These are phyloP conservation scores for Spinellus fusiger DNA, from an alignment of 192 early-diverging fungal genomes.

Conservation along the genomic window DNA sequence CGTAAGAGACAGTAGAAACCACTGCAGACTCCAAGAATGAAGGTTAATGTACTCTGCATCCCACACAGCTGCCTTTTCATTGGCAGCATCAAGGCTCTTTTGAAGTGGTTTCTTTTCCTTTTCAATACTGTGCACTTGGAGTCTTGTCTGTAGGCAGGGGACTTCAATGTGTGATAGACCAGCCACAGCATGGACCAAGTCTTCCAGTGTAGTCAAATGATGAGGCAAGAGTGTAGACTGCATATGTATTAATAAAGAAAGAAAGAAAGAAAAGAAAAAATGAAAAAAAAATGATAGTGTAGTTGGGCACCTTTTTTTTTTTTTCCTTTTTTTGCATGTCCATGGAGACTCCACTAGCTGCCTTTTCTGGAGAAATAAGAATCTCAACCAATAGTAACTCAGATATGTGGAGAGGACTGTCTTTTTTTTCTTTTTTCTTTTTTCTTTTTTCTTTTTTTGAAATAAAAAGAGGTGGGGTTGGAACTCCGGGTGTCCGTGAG, in stretches of 20 bases:
- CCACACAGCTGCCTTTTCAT: conserved; percentile 12
- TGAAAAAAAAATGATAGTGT: neutral
- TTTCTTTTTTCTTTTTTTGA: neutral
- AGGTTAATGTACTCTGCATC: conserved; percentile 2
- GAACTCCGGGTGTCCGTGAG: too few relatives aligned
- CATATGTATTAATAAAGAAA: neutral
- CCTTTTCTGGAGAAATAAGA: too few relatives aligned
- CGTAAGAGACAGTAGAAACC: conserved; percentile 17
- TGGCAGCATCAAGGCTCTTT: conserved; percentile 2
- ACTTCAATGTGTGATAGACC: conserved; percentile 21
- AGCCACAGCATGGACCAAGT: conserved; percentile 22
- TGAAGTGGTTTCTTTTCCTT: conserved; percentile 14
- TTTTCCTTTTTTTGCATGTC: too few relatives aligned
- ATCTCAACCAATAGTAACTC: too few relatives aligned
- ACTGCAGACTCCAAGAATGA: conserved; percentile 9
- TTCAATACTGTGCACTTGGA: conserved; percentile 8
- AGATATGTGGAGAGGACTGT: too few relatives aligned
- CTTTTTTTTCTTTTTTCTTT: neutral
- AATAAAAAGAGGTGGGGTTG: neutral
- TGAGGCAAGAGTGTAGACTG: neutral
- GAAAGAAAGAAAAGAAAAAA: neutral
- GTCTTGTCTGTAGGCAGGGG: conserved; percentile 10
- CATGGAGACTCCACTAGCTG: too few relatives aligned
- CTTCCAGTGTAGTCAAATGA: conserved; percentile 16
- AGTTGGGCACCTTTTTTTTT: too few relatives aligned